phyloP scores from a whole-genome alignment of 1,284 basidiomycete genomes.

The Ganoderma resinaceum region DNA sequence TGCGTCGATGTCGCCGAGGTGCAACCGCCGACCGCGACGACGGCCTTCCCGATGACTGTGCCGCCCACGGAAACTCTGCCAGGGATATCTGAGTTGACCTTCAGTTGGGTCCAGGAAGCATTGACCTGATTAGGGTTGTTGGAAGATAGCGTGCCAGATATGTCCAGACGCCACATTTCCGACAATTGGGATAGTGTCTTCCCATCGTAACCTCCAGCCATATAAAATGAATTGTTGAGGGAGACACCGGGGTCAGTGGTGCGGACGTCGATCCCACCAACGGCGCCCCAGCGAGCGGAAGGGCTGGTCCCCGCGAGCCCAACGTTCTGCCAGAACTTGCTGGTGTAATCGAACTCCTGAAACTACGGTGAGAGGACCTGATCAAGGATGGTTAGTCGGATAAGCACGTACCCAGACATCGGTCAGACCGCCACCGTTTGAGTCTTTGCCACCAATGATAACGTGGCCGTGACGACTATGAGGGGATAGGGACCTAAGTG shows the following conservation, averaged over 20 bases:
- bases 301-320: constrained; percentile 58
- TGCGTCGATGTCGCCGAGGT: constrained; percentile 35
- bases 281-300: constrained; percentile 68
- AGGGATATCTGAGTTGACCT: constrained; percentile 45
- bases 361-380: constrained; percentile 13
- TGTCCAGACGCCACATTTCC: constrained; percentile 70
- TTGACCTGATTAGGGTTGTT: constrained; percentile 58
- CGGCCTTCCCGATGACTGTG: constrained; percentile 35
- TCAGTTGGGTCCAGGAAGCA: constrained; percentile 66
- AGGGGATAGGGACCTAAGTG: constrained; percentile 15
- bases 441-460: constrained; percentile 71
- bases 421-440: constrained; percentile 55
- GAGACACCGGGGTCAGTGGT: constrained; percentile 43
- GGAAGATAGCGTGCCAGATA: constrained; percentile 73
- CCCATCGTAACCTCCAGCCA: constrained; percentile 70
- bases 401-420: constrained; percentile 71
- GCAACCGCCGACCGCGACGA: constrained; percentile 72
- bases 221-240: constrained; percentile 71
- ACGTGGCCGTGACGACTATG: constrained; percentile 72
- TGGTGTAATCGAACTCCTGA: constrained; percentile 77
- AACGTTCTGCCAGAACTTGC: constrained; percentile 76
- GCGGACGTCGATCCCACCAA: constrained; percentile 69
- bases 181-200: constrained; percentile 53
- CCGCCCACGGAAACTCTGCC: constrained; percentile 65
- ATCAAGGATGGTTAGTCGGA: constrained; percentile 5